Conservation (phyloP, 2,329 filamentous ascomycete species). For the Botrytis aclada region DNA sequence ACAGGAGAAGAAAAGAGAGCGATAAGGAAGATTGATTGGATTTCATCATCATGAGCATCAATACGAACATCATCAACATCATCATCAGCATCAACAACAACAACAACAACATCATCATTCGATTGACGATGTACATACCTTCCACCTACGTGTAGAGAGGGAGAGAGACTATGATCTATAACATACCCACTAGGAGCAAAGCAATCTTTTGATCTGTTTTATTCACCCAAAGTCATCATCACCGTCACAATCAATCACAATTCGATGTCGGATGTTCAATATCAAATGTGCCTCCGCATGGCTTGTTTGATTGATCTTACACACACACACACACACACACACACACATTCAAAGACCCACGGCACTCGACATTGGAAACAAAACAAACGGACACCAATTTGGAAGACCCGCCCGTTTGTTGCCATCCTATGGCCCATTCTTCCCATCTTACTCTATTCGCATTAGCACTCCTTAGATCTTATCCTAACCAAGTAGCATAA, state of each 20-base stretch:
- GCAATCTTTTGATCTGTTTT: not conserved
- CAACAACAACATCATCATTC: not conserved
- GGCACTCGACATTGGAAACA: not conserved
- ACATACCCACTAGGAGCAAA: too few species aligned
- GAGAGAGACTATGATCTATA: not conserved
- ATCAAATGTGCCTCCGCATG: not conserved
- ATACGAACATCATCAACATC: too few species aligned
- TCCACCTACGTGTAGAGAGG: not conserved
- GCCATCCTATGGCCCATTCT: not conserved
- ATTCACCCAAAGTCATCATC: not conserved
- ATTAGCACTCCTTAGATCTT: accelerated
- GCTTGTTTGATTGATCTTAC: too few species aligned
- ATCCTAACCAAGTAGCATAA: not conserved
- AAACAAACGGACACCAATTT: not conserved
- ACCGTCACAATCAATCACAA: not conserved
- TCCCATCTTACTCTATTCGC: accelerated
- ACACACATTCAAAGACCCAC: not conserved
- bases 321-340: too few species aligned
- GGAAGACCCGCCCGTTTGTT: not conserved
- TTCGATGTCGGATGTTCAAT: not conserved
- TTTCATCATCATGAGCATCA: too few species aligned
- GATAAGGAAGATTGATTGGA: too few species aligned
- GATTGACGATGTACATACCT: not conserved
- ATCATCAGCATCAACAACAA: too few species aligned
- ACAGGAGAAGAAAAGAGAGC: too few species aligned